Evolutionary conservation across 805 yeast genomes (phyloP).

Genomic region (Schwanniomyces sp.): DNA sequence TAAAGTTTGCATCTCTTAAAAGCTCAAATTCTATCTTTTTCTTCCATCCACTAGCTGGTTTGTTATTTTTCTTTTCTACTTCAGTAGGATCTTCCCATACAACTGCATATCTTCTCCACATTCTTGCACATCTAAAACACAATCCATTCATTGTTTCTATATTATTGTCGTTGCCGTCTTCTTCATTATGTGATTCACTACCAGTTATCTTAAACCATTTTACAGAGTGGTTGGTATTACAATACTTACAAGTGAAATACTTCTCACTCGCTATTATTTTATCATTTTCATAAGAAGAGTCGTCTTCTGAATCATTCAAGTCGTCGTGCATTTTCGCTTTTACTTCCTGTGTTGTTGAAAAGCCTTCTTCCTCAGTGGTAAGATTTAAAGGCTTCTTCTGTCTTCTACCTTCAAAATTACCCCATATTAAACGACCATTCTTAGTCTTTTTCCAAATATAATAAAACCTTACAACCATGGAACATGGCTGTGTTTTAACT

Average conservation of each 20-base stretch:
- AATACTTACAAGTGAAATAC: slow-evolving; percentile 66
- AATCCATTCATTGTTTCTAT: slow-evolving; percentile 52
- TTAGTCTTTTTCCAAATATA: slow-evolving; percentile 90
- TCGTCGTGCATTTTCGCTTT: slow-evolving; percentile 30
- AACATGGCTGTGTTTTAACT: slow-evolving; percentile 70
- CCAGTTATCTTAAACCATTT: slow-evolving; percentile 79
- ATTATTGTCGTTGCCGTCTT: slow-evolving; percentile 22
- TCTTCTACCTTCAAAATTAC: slow-evolving; percentile 68
- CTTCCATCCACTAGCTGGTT: slow-evolving; percentile 54
- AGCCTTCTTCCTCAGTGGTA: slow-evolving; percentile 10
- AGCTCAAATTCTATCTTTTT: slow-evolving; percentile 67
- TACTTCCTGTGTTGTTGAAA: slow-evolving; percentile 11
- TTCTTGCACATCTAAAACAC: slow-evolving; percentile 81
- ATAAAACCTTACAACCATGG: slow-evolving; percentile 83
- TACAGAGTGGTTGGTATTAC: slow-evolving; percentile 53
- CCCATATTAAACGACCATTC: slow-evolving; percentile 79
- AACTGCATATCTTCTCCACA: slow-evolving; percentile 90
- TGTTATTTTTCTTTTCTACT: slow-evolving; percentile 49
- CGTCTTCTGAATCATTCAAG: slow-evolving; percentile 67
- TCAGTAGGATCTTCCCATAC: slow-evolving; percentile 81
- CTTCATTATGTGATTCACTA: slow-evolving; percentile 37
- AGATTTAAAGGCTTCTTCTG: slow-evolving; percentile 53
- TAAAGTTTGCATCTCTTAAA: slow-evolving; percentile 58
- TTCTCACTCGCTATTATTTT: slow-evolving; percentile 43
- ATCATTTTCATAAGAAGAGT: slow-evolving; percentile 63